phyloP scores from a whole-genome alignment of 1,284 basidiomycete genomes.

The Violaceomyces palustris region DNA sequence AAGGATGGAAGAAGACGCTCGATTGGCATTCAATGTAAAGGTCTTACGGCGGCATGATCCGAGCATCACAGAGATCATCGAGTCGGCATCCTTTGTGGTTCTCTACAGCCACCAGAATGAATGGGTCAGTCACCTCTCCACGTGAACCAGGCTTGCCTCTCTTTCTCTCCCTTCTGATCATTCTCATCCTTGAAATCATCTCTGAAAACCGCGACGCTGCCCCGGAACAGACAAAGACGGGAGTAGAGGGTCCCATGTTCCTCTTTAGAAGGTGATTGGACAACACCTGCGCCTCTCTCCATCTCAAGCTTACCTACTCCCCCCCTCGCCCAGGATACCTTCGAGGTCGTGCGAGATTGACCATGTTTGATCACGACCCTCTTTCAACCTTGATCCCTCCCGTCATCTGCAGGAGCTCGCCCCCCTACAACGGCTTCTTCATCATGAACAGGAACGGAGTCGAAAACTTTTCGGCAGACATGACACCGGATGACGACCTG shows the following conservation, averaged over 20 bases:
- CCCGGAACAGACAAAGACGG: slow-evolving; percentile 76
- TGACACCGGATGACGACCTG: slow-evolving; percentile 74
- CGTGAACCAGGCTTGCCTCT: too few species aligned
- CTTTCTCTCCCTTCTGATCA: too few species aligned
- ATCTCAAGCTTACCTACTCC: too few species aligned
- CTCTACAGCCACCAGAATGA: slow-evolving; percentile 52
- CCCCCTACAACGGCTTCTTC: slow-evolving; percentile 76
- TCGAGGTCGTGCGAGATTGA: too few species aligned
- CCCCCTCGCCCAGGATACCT: too few species aligned
- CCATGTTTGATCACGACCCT: too few species aligned
- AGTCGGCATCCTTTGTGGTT: slow-evolving; percentile 73
- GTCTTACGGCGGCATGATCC: slow-evolving; percentile 75
- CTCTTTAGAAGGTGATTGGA: slow-evolving; percentile 70
- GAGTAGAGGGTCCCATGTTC: slow-evolving; percentile 82
- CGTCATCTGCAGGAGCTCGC: slow-evolving; percentile 2
- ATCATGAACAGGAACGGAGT: slow-evolving; percentile 80
- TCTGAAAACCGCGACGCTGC: too few species aligned
- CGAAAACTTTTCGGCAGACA: slow-evolving; percentile 71
- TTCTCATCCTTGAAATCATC: too few species aligned
- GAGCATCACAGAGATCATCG: slow-evolving; percentile 71
- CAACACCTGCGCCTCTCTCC: too few species aligned
- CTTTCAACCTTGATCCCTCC: neutral
- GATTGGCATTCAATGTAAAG: slow-evolving; percentile 63
- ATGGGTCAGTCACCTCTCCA: slow-evolving; percentile 60
- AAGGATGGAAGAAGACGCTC: slow-evolving; percentile 22